These are phyloP conservation scores for Tolypocladium ovalisporum DNA, from an alignment of 2,329 filamentous ascomycete genomes.

Conservation along the genomic window DNA sequence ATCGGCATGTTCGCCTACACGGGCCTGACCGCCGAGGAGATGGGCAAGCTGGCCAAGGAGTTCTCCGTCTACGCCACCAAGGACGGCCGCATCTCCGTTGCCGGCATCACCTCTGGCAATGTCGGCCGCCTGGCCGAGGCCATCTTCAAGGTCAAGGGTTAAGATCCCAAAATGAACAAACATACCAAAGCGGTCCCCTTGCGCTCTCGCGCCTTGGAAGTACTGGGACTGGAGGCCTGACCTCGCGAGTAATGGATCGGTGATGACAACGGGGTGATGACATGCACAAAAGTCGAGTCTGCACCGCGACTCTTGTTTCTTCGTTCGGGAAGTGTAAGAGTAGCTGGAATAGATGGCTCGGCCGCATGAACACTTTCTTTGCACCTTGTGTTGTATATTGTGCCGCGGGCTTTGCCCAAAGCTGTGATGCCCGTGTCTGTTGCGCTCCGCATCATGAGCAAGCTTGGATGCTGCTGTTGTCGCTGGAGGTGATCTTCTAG, in stretches of 20 bases:
- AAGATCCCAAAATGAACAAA: constrained; percentile 9
- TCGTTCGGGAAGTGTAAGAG: constrained; percentile 4
- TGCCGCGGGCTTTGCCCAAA: background rate
- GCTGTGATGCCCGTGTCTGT: background rate
- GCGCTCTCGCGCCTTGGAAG: background rate
- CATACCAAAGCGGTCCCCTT: background rate
- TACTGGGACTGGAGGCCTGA: background rate
- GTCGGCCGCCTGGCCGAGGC: constrained; percentile 71
- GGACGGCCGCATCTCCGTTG: constrained; percentile 78
- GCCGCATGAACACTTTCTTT: background rate
- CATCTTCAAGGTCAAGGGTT: constrained; percentile 75
- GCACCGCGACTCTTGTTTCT: background rate
- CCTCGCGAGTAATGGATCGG: background rate
- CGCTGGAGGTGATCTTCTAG: too few relatives aligned
- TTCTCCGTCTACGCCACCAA: constrained; percentile 97
- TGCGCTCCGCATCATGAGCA: too few relatives aligned
- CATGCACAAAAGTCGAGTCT: background rate
- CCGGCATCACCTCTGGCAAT: constrained; percentile 71
- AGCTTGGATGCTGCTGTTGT: too few relatives aligned
- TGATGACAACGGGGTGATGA: background rate
- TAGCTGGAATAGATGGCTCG: constrained; percentile 4
- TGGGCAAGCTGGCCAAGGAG: constrained; percentile 85
- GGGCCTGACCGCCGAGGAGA: constrained; percentile 80
- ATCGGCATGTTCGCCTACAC: constrained; percentile 99
- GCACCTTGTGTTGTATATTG: background rate